Evolutionary conservation across 2,329 filamentous ascomycete species (phyloP), one percentile per base, ranked within the genome.

Genomic region (Colletotrichum musicola): DNA sequence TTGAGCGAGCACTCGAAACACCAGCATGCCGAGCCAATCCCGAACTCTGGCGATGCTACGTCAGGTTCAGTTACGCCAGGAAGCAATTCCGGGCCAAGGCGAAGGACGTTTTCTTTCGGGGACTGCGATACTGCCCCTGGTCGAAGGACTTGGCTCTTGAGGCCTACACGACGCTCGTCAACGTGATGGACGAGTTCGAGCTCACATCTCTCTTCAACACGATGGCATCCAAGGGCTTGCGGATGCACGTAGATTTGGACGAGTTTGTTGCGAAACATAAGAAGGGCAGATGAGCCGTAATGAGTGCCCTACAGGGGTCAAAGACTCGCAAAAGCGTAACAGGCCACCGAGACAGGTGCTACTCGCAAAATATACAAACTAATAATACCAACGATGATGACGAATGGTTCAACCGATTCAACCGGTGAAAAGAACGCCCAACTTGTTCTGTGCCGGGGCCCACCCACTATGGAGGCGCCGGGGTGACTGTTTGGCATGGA

Each of bases 181-280:
- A 77, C 7, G 81, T 81, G 0, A 80, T 88, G 81, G 80, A 83
- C 59, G 80, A 81, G 20, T 77, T 77, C 1, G 86, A 89, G 72
- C 75, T 89, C 54, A 80, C 80, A 69, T 81, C 82, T 0, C 82
- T 87, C 13, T 84, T 84, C 64, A 77, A 80, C 46, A 83, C 81
- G 2, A 82, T 88, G 77, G 77, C 75, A 18, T 78, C 80, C 4
- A 88, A 85, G 76, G 85, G 86, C 0, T 51, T 88, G 53, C 76
- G 86, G 25, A 76, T 88, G 0, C 83, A 86, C 71, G 78, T 86
- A 4, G 86, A 88, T 46, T 72, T 88, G 74, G 85, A 86, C 0
- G 85, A 83, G 61, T 85, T 83, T 72, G 71, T 84, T 53, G 77
- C 77, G 53, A 72, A 72, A 44, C 81, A 79, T 74, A 75, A 75